These are phyloP conservation scores for Poa pratensis DNA, from an alignment of 176 grass and related monocot species.

Conservation along the genomic window DNA sequence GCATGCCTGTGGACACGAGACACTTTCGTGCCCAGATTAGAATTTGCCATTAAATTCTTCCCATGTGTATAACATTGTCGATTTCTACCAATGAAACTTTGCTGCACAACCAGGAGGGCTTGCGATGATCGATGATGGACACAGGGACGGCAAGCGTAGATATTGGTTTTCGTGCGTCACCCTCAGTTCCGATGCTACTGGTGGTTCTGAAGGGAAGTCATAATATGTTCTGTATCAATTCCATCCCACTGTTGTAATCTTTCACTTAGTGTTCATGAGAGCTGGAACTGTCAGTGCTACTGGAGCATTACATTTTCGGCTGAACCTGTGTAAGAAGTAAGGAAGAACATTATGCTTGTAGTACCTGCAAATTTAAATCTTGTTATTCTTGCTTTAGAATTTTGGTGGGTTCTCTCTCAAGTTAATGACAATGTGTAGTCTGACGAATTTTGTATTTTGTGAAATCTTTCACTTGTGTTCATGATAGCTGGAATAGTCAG, in stretches of 20 bases:
- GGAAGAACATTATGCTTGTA: neutral
- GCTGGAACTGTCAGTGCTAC: conserved; percentile 4
- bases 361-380: neutral
- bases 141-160: conserved; percentile 75
- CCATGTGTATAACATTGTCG: neutral
- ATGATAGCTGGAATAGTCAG: too few relatives aligned
- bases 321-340: neutral
- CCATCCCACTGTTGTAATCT: neutral
- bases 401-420: neutral
- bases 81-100: neutral
- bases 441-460: too few relatives aligned
- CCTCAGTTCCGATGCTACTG: conserved; percentile 55
- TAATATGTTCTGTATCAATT: neutral
- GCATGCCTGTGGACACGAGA: too few relatives aligned
- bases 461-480: too few relatives aligned
- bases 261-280: neutral
- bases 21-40: neutral
- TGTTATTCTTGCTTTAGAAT: conserved; percentile 23
- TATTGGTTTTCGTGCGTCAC: conserved; percentile 97
- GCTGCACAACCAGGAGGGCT: conserved; percentile 73
- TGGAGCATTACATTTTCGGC: neutral
- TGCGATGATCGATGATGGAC: conserved; percentile 95
- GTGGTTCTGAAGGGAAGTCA: conserved; percentile 40
- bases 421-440: too few relatives aligned
- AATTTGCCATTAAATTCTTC: neutral